Percentiles rank a stretch among this genome's conserved stretches.
These are phyloP conservation scores for Mortierella sp. DNA, from an alignment of 371 early-diverging fungal genomes.

Conservation along the genomic window DNA sequence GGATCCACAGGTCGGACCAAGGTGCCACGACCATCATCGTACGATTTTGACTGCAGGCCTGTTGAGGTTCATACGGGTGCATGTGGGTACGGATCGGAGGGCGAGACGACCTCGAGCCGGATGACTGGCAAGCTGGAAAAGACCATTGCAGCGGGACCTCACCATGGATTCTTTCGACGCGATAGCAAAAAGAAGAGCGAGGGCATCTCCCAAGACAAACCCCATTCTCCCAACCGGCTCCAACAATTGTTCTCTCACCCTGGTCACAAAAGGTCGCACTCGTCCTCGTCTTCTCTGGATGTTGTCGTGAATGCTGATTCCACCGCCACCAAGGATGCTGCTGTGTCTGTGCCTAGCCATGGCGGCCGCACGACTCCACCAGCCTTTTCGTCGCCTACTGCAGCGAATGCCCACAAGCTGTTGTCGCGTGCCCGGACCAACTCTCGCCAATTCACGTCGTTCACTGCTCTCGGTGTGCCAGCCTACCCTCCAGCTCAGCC, in stretches of 20 bases:
- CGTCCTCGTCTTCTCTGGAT: conserved; percentile 33
- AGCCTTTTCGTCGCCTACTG: not conserved
- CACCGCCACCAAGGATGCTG: not conserved
- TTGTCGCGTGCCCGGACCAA: conserved; percentile 11
- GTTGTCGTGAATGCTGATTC: not conserved
- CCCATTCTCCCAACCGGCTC: conserved; percentile 17
- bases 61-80: not conserved
- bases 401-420: conserved; percentile 4
- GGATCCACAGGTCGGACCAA: conserved; percentile 19
- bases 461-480: conserved; percentile 33
- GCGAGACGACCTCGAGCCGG: conserved; percentile 12
- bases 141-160: not conserved
- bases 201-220: not conserved
- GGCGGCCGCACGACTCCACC: not conserved
- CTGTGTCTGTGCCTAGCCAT: not conserved
- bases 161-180: conserved; percentile 22
- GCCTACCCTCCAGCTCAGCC: conserved; percentile 21
- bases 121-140: not conserved
- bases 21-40: not conserved
- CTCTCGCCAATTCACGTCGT: conserved; percentile 33
- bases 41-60: conserved; percentile 1
- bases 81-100: conserved; percentile 5
- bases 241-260: conserved; percentile 43
- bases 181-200: conserved; percentile 17
- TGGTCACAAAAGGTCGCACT: conserved; percentile 42